These are phyloP conservation scores for Pseudozyma pruni DNA, from an alignment of 1,284 basidiomycete species.

Conservation along the genomic window DNA sequence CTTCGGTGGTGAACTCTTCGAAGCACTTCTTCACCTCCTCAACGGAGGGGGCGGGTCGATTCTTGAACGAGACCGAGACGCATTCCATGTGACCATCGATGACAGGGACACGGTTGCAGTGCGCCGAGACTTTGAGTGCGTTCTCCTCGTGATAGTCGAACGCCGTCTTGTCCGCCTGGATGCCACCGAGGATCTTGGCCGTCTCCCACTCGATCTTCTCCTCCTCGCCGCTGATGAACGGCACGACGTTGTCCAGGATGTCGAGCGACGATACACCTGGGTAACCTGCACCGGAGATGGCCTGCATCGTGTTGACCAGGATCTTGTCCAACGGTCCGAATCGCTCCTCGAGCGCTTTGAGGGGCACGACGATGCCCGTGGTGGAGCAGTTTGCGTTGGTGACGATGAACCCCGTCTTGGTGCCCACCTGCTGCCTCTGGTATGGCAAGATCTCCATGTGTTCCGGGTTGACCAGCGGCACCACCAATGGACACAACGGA, in stretches of 20 bases:
- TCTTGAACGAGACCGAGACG: conserved; percentile 85
- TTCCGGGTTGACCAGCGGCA: conserved; percentile 91
- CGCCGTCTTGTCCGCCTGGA: conserved; percentile 53
- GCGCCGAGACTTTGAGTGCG: conserved; percentile 86
- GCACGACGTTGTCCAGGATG: conserved; percentile 95
- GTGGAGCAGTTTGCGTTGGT: conserved; percentile 99
- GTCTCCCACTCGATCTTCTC: conserved; percentile 98
- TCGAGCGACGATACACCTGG: conserved; percentile 91
- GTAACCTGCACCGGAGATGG: conserved; percentile 96
- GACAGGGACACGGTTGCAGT: conserved; percentile 91
- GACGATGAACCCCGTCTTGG: conserved; percentile 88
- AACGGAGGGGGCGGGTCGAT: conserved; percentile 82
- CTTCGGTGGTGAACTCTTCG: conserved; percentile 78
- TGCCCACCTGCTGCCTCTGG: conserved; percentile 74
- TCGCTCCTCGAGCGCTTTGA: conserved; percentile 87
- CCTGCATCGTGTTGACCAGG: conserved; percentile 95
- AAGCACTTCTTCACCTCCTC: conserved; percentile 89
- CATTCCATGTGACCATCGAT: conserved; percentile 90
- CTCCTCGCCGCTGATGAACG: conserved; percentile 87
- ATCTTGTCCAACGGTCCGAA: conserved; percentile 93
- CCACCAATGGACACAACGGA: conserved; percentile 93
- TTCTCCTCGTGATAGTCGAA: conserved; percentile 87
- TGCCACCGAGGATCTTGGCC: conserved; percentile 87
- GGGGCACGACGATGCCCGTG: conserved; percentile 90
- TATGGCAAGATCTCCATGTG: conserved; percentile 87